These are phyloP conservation scores for Helminthosporium solani DNA, from an alignment of 2,329 filamentous ascomycete genomes.

Conservation along the genomic window DNA sequence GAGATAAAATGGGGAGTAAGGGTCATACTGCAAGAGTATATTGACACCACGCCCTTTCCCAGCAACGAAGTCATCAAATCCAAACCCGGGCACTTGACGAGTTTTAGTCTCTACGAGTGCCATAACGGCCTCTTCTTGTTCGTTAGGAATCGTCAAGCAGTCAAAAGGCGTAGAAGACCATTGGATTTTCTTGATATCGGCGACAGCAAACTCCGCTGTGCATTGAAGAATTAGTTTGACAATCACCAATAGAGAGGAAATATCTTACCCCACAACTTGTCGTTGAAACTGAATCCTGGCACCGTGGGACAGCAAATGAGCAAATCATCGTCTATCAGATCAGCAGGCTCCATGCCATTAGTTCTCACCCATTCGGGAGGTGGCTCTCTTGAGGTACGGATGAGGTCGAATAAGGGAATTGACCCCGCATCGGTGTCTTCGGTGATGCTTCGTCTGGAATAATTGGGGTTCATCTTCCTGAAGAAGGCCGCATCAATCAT, in stretches of 20 bases:
- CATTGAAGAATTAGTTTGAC: constrained; percentile 9
- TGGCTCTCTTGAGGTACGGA: not conserved
- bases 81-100: constrained; percentile 5
- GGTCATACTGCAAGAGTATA: constrained; percentile 9
- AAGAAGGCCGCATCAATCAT: constrained; percentile 31
- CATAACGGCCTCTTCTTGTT: constrained; percentile 21
- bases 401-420: constrained; percentile 3
- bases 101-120: constrained; percentile 13
- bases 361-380: constrained; percentile 8
- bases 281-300: constrained; percentile 14
- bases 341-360: constrained; percentile 8
- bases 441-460: constrained; percentile 12
- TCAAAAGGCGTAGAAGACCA: constrained; percentile 15
- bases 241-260: constrained; percentile 3
- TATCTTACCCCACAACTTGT: constrained; percentile 21
- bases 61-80: constrained; percentile 9
- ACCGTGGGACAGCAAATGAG: constrained; percentile 22
- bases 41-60: constrained; percentile 8
- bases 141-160: constrained; percentile 20
- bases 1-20: constrained; percentile 3
- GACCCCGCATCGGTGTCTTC: constrained; percentile 4
- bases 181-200: constrained; percentile 18
- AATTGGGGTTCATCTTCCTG: constrained; percentile 26
- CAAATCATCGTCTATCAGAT: constrained; percentile 17
- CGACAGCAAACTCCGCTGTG: constrained; percentile 19